Percentiles rank a stretch among this genome's conserved stretches.
Evolutionary conservation across 1,139 yeast genomes (phyloP).

Genomic region (Nakaseomyces delphensis): DNA sequence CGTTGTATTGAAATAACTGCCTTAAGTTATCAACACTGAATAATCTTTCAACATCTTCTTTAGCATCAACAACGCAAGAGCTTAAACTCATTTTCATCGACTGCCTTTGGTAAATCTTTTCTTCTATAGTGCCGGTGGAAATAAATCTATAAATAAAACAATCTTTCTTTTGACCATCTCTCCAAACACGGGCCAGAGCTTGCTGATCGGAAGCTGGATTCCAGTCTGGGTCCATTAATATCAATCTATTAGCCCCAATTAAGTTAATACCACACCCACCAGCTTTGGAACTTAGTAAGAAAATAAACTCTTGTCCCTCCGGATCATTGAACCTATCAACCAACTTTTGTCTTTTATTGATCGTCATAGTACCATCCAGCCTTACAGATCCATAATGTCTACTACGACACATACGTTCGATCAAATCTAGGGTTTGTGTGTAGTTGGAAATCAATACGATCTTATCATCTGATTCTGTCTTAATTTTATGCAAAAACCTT

Average conservation of each 20-base stretch:
- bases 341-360: constrained; percentile 84
- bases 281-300: constrained; percentile 86
- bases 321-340: constrained; percentile 92
- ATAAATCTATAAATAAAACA: constrained; percentile 92
- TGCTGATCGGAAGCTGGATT: constrained; percentile 98
- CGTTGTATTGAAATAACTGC: constrained; percentile 65
- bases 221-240: constrained; percentile 95
- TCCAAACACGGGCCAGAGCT: constrained; percentile 96
- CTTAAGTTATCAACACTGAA: constrained; percentile 75
- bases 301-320: constrained; percentile 77
- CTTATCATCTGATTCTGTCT: constrained; percentile 79
- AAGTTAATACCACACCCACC: constrained; percentile 98
- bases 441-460: constrained; percentile 90
- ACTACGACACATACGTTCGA: constrained; percentile 74
- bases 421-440: constrained; percentile 85
- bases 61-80: constrained; percentile 95
- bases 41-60: constrained; percentile 86
- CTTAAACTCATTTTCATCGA: constrained; percentile 91
- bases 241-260: constrained; percentile 88
- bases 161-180: constrained; percentile 97
- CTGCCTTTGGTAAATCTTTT: constrained; percentile 91
- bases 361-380: constrained; percentile 86
- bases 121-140: constrained; percentile 92
- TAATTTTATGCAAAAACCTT: constrained; percentile 69
- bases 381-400: constrained; percentile 72